A percentile compares a stretch with the other conserved stretches of the same genome.
phyloP scores from a whole-genome alignment of 495 filamentous ascomycete species.

The Tuber aestivum region DNA sequence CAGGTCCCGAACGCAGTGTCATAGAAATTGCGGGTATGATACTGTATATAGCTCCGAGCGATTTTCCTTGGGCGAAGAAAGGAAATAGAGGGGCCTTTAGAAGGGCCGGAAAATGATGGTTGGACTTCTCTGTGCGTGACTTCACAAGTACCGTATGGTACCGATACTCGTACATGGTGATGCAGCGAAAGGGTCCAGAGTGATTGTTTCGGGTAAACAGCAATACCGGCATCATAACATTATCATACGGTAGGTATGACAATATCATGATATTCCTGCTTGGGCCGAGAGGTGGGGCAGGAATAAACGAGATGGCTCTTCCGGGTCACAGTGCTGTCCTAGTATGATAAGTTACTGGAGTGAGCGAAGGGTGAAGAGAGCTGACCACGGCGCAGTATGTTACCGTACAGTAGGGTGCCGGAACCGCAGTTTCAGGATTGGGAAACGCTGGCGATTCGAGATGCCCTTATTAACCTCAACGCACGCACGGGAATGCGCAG shows the following conservation, averaged over 20 bases:
- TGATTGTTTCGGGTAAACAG: not conserved
- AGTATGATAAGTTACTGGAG: too few species aligned
- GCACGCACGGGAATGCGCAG: conserved; percentile 1
- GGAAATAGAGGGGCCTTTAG: not conserved
- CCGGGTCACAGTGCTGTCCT: not conserved
- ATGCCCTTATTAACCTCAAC: not conserved
- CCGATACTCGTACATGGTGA: not conserved
- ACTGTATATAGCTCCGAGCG: not conserved
- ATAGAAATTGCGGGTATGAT: not conserved
- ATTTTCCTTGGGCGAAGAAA: not conserved
- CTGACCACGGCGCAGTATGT: not conserved
- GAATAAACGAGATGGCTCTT: not conserved
- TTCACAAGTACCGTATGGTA: not conserved
- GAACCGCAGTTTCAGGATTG: not conserved
- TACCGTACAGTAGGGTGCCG: not conserved
- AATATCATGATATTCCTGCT: not conserved
- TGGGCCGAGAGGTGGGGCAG: not conserved
- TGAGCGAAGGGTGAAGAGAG: not conserved
- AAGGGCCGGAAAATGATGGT: not conserved
- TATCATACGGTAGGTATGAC: too few species aligned
- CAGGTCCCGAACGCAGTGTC: not conserved
- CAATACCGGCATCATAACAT: not conserved
- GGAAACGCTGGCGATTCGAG: not conserved
- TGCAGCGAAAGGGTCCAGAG: not conserved
- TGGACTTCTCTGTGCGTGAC: not conserved